Evolutionary conservation across 495 filamentous ascomycete genomes (phyloP).

Genomic region (Aspergillus olivimuriae): DNA sequence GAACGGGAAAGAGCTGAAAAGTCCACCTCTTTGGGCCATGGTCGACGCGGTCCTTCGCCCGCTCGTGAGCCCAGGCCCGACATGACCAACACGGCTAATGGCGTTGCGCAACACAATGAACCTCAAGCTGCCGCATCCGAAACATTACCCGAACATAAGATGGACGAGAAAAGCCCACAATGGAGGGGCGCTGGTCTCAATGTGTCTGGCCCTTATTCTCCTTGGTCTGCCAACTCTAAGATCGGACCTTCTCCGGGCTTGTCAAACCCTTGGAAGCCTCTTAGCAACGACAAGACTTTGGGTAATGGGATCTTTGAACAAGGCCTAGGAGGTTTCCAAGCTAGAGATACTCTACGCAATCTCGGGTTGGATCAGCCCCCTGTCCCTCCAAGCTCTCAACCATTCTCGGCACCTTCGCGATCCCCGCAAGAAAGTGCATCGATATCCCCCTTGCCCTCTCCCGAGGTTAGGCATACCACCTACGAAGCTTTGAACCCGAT

Average conservation of each 20-base stretch:
- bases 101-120: slow-evolving; percentile 17
- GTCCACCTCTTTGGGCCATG: slow-evolving; percentile 14
- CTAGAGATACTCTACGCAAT: slow-evolving; percentile 34
- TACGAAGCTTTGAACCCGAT: slow-evolving; percentile 35
- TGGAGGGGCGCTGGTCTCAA: slow-evolving; percentile 32
- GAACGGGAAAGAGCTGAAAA: slow-evolving; percentile 39
- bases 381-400: slow-evolving; percentile 22
- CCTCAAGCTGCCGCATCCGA: slow-evolving; percentile 11
- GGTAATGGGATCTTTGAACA: slow-evolving; percentile 77
- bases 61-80: slow-evolving; percentile 31
- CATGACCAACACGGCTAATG: slow-evolving; percentile 20
- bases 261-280: slow-evolving; percentile 70
- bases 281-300: slow-evolving; percentile 60
- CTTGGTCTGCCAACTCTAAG: slow-evolving; percentile 34
- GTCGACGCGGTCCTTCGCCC: slow-evolving; percentile 28
- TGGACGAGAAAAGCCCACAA: slow-evolving; percentile 31
- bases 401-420: slow-evolving; percentile 27
- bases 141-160: slow-evolving; percentile 17
- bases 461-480: slow-evolving; percentile 29
- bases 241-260: slow-evolving; percentile 34
- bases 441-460: slow-evolving; percentile 28
- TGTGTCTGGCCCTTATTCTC: slow-evolving; percentile 28
- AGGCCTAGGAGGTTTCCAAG: slow-evolving; percentile 44
- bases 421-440: slow-evolving; percentile 26
- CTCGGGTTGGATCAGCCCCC: slow-evolving; percentile 33